Base-by-base conservation (phyloP, 805 yeast species). In the Ogataea ganodermae region DNA sequence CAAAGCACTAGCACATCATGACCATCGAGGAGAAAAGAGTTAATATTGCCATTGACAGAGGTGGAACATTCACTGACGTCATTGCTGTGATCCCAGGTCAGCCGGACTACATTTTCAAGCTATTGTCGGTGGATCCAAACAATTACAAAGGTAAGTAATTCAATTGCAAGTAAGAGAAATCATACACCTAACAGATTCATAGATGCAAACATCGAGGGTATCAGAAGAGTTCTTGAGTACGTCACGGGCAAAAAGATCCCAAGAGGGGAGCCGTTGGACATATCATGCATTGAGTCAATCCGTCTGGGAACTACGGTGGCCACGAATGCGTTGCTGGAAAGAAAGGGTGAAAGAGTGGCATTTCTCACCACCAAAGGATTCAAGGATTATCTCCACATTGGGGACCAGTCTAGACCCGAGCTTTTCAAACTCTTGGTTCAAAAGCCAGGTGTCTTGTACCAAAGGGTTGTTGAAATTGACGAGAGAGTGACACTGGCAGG, bases 31-130 rank as follows among this genome's bases (percentile, higher is more conserved):
- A 32, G n/a, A 42, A 35, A 35, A 24, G 40, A 45, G 40, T 39
- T 8, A 38, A 33, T n/a, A 45, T 45, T 14, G 48, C 48, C 9
- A 45, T 45, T n/a, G 58, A 55, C 31, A 45, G 56, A 38, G 76
- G 76, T 45, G 76, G 76, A 49, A 72, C 76, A 9, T 75, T 74
- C 58, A 69, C 75, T 28, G 79, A 75, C 53, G 74, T 74, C 32
- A 66, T 72, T 37, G 78, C 78, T 37, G 67, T 63, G 36, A 68
- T 73, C 23, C 77, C 77, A 1, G 65, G 62, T 28, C 66, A 69
- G 35, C 63, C 58, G 3, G 79, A 75, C 42, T 44, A 39, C 26
- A 63, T 63, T 46, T 75, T 56, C 44, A 58, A 58, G 39, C 39
- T 58, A 9, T 48, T 56, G n/a, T 54, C 59, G 1, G 62, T 49